Evolutionary conservation across 2,329 filamentous ascomycete genomes (phyloP), one percentile per base, ranked within the genome.

Genomic region (Alternaria consortialis): DNA sequence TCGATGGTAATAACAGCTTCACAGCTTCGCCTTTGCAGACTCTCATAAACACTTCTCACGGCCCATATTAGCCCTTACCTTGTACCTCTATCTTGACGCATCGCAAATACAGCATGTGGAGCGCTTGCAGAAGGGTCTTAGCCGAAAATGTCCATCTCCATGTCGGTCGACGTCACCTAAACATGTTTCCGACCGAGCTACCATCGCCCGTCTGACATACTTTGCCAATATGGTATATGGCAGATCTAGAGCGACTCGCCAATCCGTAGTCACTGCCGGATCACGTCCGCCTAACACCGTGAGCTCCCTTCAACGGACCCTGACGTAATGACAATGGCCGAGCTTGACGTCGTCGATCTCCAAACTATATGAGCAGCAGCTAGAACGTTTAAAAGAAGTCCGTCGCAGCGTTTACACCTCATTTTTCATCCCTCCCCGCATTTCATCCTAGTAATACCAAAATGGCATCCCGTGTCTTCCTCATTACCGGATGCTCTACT

Each of bases 401-500:
- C 15, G 17, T 5, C 7, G 20, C 36, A 40, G 31, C 23, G 8
- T 15, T 23, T 46, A 1, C 17, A 23, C 27, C 27, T 23, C 27
- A 5, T 27, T 31, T 17, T 9, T 15, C 3, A 3, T 32, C 11
- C 0, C 11, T 8, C 11, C 20, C 7, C 11, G 29, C 27, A 2
- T 3, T 12, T 39, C 43, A 8, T 29, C 25, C 8, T 36, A 8
- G 8, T 36, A 54, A 12, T 15, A 25, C 12, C 47, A 67, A 37
- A 37, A 82, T 81, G 79, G 69, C 80, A 54, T 79, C 80, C 36
- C 79, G 80, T 59, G 78, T 83, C 60, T 83, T 83, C 66, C 75
- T 83, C 67, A 82, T 83, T 57, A 84, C 81, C 3, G 82, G 82
- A 55, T 81, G 79, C 17, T 80, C 76, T 3, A 82, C 81, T n/a